Evolutionary conservation across 257 asterid species (phyloP).

Genomic region (Paulownia fortunei): DNA sequence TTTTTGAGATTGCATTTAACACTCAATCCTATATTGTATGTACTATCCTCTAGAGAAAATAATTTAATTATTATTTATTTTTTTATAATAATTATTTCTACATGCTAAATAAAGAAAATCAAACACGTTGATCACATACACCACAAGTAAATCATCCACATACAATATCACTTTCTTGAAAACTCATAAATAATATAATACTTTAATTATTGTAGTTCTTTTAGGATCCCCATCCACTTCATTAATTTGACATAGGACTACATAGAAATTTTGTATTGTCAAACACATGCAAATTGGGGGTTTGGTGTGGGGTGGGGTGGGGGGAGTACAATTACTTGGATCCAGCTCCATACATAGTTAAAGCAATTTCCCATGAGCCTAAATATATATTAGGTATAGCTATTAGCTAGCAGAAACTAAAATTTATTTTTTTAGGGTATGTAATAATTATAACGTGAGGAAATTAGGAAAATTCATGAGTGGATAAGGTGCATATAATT

Average conservation of each 20-base stretch:
- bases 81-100: background rate
- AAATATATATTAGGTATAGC: background rate
- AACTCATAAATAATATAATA: background rate
- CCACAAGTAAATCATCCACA: background rate
- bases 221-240: background rate
- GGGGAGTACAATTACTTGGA: background rate
- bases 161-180: background rate
- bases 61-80: background rate
- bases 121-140: background rate
- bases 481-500: conserved; percentile 31
- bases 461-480: conserved; percentile 11
- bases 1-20: background rate
- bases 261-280: background rate
- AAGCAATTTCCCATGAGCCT: conserved; percentile 2
- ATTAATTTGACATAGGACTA: background rate
- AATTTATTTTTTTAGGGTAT: background rate
- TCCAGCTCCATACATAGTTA: background rate
- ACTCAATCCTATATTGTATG: background rate
- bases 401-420: background rate
- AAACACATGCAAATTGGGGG: background rate
- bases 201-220: background rate
- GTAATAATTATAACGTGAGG: conserved; percentile 6
- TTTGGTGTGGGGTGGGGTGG: no score
- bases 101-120: background rate
- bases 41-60: background rate